Evolutionary conservation across 2,329 filamentous ascomycete genomes (phyloP), one percentile per base, ranked within the genome.

Genomic region (Paraconiothyrium sp.): DNA sequence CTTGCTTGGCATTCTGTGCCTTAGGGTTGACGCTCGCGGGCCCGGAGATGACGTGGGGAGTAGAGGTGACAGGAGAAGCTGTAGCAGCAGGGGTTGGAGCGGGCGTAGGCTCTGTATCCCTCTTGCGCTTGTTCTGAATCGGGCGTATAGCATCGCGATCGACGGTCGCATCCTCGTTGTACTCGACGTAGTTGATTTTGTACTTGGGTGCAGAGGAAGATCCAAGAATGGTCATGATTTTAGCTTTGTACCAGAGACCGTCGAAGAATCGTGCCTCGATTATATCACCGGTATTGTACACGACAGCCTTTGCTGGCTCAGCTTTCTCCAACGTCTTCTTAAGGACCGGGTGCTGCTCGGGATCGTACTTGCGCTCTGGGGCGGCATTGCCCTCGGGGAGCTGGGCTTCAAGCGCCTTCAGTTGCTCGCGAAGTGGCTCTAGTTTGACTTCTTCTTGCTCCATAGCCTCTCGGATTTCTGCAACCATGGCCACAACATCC

Each of bases 111-210:
- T 97, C 94, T 78, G 92, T 91, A 81, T 97, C 97, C 76, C 93
- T 88, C 84, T 97, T 89, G 49, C 73, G 68, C 76, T 85, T 79
- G 62, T 57, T 68, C 13, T 69, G 68, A 4, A 76, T 59, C 4
- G 76, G 74, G 14, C 76, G 76, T n/a, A 79, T 67, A 37, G 70
- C 69, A 37, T 71, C 64, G 43, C 67, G 65, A 43, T 88, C 87
- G 39, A 95, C 82, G 54, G 93, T 92, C 72, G 92, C 90, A 67
- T 97, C 92, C 73, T 98, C 93, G 64, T 91, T 88, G 81, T 98
- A 98, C 72, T 89, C 92, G 81, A 96, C 94, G 84, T 98, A 99
- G 70, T 92, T 95, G 78, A 99, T 94, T 51, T 92, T 91, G 78
- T 97, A 99, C 66, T 97, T 92, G 39, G 94, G 94, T 56, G 92